These are phyloP conservation scores for Trametes polyzona DNA, from an alignment of 1,284 basidiomycete species.

Conservation along the genomic window DNA sequence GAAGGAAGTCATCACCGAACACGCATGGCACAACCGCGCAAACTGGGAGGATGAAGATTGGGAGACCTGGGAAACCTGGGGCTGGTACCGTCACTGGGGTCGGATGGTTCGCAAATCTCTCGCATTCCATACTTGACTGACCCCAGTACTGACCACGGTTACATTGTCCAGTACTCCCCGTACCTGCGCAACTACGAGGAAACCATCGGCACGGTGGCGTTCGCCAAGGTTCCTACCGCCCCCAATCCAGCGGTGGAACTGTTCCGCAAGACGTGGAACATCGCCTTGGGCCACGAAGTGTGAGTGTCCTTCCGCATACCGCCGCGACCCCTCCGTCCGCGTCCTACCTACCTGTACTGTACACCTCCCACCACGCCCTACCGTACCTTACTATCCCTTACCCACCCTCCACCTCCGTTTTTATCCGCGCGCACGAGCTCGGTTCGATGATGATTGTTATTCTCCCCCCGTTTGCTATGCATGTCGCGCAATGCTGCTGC, in stretches of 20 bases:
- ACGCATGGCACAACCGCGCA: slow-evolving; percentile 69
- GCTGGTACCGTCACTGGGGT: slow-evolving; percentile 87
- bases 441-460: slow-evolving; percentile 18
- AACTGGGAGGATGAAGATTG: slow-evolving; percentile 74
- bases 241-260: slow-evolving; percentile 59
- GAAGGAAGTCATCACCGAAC: slow-evolving; percentile 56
- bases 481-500: neutral
- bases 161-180: slow-evolving; percentile 63
- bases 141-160: neutral
- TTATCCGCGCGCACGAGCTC: slow-evolving; percentile 11
- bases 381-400: neutral
- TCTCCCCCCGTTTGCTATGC: neutral
- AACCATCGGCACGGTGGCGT: slow-evolving; percentile 67
- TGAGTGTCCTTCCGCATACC: slow-evolving; percentile 19
- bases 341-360: slow-evolving; percentile 6
- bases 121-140: neutral
- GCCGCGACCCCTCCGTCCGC: slow-evolving; percentile 9
- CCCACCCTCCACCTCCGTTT: neutral
- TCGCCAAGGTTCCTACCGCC: slow-evolving; percentile 59
- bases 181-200: slow-evolving; percentile 72
- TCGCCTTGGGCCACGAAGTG: slow-evolving; percentile 61
- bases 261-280: slow-evolving; percentile 70
- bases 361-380: neutral
- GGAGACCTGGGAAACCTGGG: slow-evolving; percentile 84
- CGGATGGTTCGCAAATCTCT: slow-evolving; percentile 56